Conservation (phyloP, 345 rosid species). For the Nephelium lappaceum region DNA sequence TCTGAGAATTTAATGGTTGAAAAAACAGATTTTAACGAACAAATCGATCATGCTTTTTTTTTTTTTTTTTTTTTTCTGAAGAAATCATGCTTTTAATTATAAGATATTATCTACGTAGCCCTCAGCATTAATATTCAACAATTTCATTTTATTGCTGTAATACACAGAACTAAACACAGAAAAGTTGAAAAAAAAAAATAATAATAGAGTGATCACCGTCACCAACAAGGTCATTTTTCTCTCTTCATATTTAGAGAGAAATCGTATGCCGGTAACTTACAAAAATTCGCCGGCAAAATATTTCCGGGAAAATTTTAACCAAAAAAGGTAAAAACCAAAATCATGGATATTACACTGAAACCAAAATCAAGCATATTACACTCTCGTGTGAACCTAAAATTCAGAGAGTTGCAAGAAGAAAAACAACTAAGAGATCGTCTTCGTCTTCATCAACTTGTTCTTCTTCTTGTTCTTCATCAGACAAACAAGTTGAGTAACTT, state of each 20-base stretch:
- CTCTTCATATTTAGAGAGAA: constrained; percentile 43
- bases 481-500: constrained; percentile 60
- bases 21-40: neutral
- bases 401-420: constrained; percentile 10
- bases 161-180: constrained; percentile 16
- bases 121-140: constrained; percentile 4
- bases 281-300: constrained; percentile 49
- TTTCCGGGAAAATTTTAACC: constrained; percentile 35
- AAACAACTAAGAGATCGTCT: neutral
- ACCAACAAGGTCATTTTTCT: constrained; percentile 62
- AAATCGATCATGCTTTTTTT: neutral
- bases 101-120: too few species aligned
- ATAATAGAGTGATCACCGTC: too few species aligned
- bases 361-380: constrained; percentile 22
- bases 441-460: constrained; percentile 40
- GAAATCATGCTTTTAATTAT: neutral
- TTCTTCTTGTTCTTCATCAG: constrained; percentile 38
- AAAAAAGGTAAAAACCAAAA: constrained; percentile 2
- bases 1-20: neutral
- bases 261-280: constrained; percentile 54
- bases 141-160: constrained; percentile 28
- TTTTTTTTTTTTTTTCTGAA: too few species aligned
- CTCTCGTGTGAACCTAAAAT: constrained; percentile 22
- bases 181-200: neutral
- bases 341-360: constrained; percentile 19